Conservation (phyloP, 1,284 basidiomycete species). For the Pseudozyma thailandica region DNA sequence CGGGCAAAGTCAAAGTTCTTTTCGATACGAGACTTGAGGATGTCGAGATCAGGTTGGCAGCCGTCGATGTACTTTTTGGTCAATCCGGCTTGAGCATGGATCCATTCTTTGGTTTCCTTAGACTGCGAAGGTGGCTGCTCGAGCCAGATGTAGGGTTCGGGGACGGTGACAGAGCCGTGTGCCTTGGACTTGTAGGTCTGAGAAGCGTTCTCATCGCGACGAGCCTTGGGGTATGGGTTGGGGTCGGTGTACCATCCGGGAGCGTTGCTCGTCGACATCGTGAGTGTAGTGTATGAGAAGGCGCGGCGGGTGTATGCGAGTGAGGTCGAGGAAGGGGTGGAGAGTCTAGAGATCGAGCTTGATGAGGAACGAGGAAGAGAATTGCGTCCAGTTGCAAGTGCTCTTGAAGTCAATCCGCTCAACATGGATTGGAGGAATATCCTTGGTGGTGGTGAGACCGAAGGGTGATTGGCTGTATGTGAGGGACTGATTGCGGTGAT, state of each 20-base stretch:
- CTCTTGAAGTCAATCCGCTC: constrained; percentile 17
- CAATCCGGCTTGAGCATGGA: constrained; percentile 59
- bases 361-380: neutral
- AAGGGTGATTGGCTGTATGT: neutral
- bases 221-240: constrained; percentile 60
- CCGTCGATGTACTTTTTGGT: constrained; percentile 53
- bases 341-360: neutral
- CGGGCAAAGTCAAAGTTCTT: constrained; percentile 63
- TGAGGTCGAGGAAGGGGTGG: neutral
- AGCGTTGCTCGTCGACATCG: constrained; percentile 35
- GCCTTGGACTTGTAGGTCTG: constrained; percentile 54
- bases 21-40: constrained; percentile 58
- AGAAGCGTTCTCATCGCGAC: constrained; percentile 57
- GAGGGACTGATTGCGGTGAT: no score
- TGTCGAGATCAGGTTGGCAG: constrained; percentile 55
- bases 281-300: constrained; percentile 1
- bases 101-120: constrained; percentile 62
- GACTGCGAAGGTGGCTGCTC: constrained; percentile 63
- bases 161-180: constrained; percentile 59
- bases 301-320: neutral
- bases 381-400: constrained; percentile 3
- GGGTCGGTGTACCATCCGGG: constrained; percentile 56
- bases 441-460: constrained; percentile 2
- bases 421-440: constrained; percentile 16
- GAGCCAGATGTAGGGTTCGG: constrained; percentile 66